A percentile compares a stretch with the other conserved stretches of the same genome.
Evolutionary conservation across 768 basidiomycete genomes (phyloP).

Genomic region (Daedalea quercina): DNA sequence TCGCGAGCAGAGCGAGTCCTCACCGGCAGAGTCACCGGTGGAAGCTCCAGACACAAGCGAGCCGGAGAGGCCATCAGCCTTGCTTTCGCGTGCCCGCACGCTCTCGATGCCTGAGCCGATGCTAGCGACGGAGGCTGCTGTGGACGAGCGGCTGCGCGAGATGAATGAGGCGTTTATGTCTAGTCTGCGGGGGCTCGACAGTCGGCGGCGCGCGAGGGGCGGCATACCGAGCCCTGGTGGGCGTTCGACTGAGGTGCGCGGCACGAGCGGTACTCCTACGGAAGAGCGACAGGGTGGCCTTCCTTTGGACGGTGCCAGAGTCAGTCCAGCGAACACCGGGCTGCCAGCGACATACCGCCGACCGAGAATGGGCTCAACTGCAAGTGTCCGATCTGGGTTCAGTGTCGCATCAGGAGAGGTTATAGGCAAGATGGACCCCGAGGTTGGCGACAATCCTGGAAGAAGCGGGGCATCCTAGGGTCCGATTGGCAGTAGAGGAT

Average conservation of each 20-base stretch:
- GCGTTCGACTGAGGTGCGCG: background rate
- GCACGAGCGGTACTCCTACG: background rate
- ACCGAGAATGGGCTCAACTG: conserved; percentile 25
- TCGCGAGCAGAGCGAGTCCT: conserved; percentile 14
- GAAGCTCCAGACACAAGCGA: conserved; percentile 6
- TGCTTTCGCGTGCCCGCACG: conserved; percentile 12
- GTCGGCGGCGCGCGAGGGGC: conserved; percentile 24
- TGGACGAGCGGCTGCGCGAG: conserved; percentile 53
- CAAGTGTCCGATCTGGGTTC: conserved; percentile 32
- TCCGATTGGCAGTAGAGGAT: background rate
- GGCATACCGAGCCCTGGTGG: background rate
- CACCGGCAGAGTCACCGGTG: conserved; percentile 12
- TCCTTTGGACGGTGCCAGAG: background rate
- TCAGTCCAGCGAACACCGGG: background rate
- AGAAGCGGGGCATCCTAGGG: background rate
- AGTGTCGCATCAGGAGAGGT: conserved; percentile 42
- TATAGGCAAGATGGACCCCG: conserved; percentile 46
- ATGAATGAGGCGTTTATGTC: conserved; percentile 67
- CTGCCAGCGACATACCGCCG: conserved; percentile 14
- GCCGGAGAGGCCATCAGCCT: background rate
- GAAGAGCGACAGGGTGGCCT: background rate
- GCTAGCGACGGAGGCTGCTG: conserved; percentile 59
- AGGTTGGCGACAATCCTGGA: conserved; percentile 14
- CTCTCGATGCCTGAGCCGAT: conserved; percentile 37
- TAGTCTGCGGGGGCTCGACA: conserved; percentile 52